These are phyloP conservation scores for Angomonas ambiguus DNA, from an alignment of 208 protist genomes.

Conservation along the genomic window DNA sequence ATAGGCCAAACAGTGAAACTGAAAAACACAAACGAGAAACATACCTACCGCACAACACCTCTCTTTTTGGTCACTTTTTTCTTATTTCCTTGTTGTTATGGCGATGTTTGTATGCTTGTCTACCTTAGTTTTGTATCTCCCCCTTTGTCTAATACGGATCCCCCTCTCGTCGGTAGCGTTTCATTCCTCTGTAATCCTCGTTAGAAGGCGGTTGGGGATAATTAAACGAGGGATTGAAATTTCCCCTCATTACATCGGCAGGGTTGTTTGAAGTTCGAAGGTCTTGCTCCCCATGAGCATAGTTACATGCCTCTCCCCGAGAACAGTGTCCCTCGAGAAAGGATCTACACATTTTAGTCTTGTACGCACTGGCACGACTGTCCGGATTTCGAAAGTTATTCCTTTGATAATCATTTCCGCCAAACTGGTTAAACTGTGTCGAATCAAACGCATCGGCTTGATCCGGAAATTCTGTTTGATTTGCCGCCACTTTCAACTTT, in stretches of 20 bases:
- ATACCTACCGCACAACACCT: no score
- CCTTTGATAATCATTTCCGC: constrained; percentile 1
- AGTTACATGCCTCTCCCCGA: constrained; percentile 71
- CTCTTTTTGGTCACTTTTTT: no score
- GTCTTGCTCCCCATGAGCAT: constrained; percentile 65
- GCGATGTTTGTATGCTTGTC: no score
- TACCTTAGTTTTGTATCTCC: no score
- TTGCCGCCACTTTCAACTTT: constrained; percentile 33
- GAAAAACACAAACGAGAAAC: no score
- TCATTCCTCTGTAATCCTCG: constrained; percentile 2
- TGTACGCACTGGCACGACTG: constrained; percentile 32
- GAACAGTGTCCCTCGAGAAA: constrained; percentile 70
- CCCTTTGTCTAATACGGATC: not conserved
- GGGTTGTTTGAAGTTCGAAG: constrained; percentile 21
- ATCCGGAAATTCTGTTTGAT: not conserved
- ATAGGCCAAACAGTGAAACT: not conserved
- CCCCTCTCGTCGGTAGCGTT: not conserved
- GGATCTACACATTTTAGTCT: constrained; percentile 70
- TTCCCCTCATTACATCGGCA: not conserved
- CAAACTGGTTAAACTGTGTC: not conserved
- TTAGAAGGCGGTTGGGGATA: not conserved
- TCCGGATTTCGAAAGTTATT: not conserved
- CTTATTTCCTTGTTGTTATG: no score
- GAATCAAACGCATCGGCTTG: not conserved
- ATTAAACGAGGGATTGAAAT: not conserved